Base-by-base conservation (phyloP, 2,329 filamentous ascomycete species). In the Epichloe amarillans region DNA sequence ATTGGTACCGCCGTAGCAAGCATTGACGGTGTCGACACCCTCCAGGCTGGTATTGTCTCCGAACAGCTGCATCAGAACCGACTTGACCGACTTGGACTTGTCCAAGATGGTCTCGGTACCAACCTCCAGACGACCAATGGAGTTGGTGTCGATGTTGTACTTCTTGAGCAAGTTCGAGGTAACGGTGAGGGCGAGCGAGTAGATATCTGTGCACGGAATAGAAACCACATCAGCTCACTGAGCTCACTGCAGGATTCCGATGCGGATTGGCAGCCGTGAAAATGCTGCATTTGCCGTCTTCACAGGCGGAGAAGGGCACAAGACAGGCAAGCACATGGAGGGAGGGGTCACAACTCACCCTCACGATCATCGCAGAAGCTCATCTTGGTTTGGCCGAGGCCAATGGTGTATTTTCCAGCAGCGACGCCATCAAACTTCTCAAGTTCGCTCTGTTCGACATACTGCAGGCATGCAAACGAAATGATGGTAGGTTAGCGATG, bases 1-100 rank as follows among this genome's bases (percentile, higher is more conserved):
- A 62, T 88, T 90, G 69, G 86, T 91, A 58, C 86, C 86, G 62
- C 86, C 86, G 69, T 91, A 91, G 77, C 86, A 91, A 57, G 86
- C 86, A 66, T 91, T 91, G 67, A 90, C 70, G 51, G 83, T 88
- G 70, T 91, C 86, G 48, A 90, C 78, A 67, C 86, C 86, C 73
- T 91, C 86, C 54, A 91, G 74, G 72, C 86, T 89, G 72, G 82
- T 85, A 74, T 91, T 91, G 61, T 86, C 83, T 64, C 83, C 79
- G 61, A 91, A 89, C 44, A 91, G 76, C 74, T 90, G 86, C 86
- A 91, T 91, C 57, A 91, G 73, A 55, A 91, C 85, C 33, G 85
- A 84, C 79, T 91, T 91, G 73, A 90, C 86, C 44, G 86, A 90
- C 77, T 91, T 91, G 66, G 86, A 90, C 76, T 91, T 91, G 78